Evolutionary conservation across 169 alveolate genomes (phyloP).

Genomic region (Plasmodium gonderi): DNA sequence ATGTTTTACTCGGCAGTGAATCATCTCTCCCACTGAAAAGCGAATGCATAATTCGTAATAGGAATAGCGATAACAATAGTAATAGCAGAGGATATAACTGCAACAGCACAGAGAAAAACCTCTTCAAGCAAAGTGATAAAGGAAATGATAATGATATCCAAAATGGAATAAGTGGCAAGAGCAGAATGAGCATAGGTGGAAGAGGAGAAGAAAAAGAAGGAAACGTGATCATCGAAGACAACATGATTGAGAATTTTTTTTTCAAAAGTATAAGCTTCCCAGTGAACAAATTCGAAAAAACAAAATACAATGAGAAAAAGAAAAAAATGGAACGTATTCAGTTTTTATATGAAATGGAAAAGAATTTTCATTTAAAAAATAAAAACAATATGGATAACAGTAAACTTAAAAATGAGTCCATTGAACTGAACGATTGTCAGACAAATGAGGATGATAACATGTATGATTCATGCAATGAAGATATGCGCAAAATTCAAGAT

Average conservation of each 20-base stretch:
- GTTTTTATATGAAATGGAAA: background rate
- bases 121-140: no score
- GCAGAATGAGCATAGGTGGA: background rate
- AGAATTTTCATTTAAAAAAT: conserved; percentile 1
- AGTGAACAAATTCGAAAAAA: conserved; percentile 5
- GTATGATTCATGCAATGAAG: background rate
- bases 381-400: background rate
- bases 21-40: background rate
- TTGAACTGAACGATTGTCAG: background rate
- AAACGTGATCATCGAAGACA: background rate
- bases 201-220: background rate
- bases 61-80: background rate
- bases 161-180: background rate
- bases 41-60: background rate
- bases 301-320: background rate
- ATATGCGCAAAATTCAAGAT: background rate
- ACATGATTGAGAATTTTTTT: background rate
- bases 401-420: background rate
- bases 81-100: background rate
- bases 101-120: no score
- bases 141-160: background rate
- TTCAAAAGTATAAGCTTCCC: conserved; percentile 12
- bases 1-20: background rate
- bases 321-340: conserved; percentile 4
- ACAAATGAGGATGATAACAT: background rate